Conservation (phyloP, 2,329 filamentous ascomycete species). For the Huntiella abstrusa region DNA sequence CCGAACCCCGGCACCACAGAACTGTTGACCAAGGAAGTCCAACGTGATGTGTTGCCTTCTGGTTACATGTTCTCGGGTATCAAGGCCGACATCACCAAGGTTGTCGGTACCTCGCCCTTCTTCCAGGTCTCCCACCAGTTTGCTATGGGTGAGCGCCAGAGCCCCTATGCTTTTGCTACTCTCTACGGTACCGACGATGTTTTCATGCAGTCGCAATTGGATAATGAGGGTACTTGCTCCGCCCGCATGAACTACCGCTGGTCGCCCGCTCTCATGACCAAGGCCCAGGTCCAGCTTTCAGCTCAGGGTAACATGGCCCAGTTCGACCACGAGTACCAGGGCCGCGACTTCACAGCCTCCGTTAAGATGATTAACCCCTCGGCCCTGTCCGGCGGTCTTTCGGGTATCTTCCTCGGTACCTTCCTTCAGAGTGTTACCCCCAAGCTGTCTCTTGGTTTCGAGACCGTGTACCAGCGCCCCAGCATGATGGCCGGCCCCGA, state of each 20-base stretch:
- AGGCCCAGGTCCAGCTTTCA: slow-evolving; percentile 75
- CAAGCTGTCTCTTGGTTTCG: slow-evolving; percentile 68
- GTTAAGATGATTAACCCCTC: slow-evolving; percentile 95
- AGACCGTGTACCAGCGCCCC: slow-evolving; percentile 83
- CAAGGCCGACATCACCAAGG: slow-evolving; percentile 89
- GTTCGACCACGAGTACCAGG: slow-evolving; percentile 88
- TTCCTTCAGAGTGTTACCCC: slow-evolving; percentile 90
- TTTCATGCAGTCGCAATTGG: slow-evolving; percentile 87
- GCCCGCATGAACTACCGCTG: slow-evolving; percentile 90
- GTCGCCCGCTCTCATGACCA: slow-evolving; percentile 61
- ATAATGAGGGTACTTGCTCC: slow-evolving; percentile 75
- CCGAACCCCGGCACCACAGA: slow-evolving; percentile 87
- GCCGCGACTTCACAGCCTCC: slow-evolving; percentile 80
- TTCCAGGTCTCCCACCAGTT: slow-evolving; percentile 98
- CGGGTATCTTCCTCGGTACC: slow-evolving; percentile 87
- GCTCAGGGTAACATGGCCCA: slow-evolving; percentile 32
- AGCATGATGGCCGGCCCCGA: slow-evolving; percentile 76
- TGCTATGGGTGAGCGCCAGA: slow-evolving; percentile 79
- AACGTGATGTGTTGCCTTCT: slow-evolving; percentile 88
- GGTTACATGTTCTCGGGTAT: slow-evolving; percentile 95
- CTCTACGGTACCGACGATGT: slow-evolving; percentile 90
- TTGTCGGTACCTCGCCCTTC: slow-evolving; percentile 79
- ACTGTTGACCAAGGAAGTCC: slow-evolving; percentile 73
- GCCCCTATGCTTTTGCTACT: slow-evolving; percentile 86
- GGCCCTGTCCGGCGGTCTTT: slow-evolving; percentile 73